Conservation (phyloP, 2,329 filamentous ascomycete species). For the Aspergillus glaucus region DNA sequence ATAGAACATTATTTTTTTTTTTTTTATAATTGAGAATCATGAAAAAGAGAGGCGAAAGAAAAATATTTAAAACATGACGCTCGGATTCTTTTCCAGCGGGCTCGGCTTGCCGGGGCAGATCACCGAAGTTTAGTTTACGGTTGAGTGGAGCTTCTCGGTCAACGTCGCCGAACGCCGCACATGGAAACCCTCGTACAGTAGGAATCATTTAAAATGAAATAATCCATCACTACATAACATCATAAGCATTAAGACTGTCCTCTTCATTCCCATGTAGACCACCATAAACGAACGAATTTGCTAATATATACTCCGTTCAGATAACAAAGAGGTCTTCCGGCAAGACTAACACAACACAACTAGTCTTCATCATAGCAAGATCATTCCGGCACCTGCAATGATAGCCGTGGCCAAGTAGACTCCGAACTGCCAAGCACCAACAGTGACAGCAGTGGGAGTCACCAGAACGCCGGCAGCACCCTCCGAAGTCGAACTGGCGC, state of each 20-base stretch:
- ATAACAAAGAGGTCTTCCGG: not conserved
- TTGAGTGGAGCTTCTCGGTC: not conserved
- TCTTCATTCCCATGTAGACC: not conserved
- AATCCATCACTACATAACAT: not conserved
- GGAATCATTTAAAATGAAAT: not conserved
- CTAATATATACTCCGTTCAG: conserved; percentile 2
- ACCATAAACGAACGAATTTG: not conserved
- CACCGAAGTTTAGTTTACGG: not conserved
- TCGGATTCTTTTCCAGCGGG: not conserved
- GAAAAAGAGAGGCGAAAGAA: not conserved
- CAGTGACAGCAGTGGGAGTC: conserved; percentile 29
- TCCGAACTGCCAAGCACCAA: conserved; percentile 37
- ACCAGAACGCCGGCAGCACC: conserved; percentile 26
- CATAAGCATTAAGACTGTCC: not conserved
- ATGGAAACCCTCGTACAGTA: too few relatives aligned
- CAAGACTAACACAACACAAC: too few relatives aligned
- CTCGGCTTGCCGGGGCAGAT: not conserved
- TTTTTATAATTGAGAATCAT: not conserved
- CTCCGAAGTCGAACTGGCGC: conserved; percentile 19
- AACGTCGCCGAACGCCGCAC: not conserved
- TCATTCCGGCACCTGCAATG: conserved; percentile 41
- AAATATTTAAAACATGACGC: not conserved
- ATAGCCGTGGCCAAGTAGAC: conserved; percentile 40
- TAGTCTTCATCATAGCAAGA: conserved; percentile 36
- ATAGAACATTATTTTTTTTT: not conserved